Percentiles rank a stretch among this genome's conserved stretches.
Evolutionary conservation across 345 rosid genomes (phyloP).

Genomic region (Cardamine occulta): DNA sequence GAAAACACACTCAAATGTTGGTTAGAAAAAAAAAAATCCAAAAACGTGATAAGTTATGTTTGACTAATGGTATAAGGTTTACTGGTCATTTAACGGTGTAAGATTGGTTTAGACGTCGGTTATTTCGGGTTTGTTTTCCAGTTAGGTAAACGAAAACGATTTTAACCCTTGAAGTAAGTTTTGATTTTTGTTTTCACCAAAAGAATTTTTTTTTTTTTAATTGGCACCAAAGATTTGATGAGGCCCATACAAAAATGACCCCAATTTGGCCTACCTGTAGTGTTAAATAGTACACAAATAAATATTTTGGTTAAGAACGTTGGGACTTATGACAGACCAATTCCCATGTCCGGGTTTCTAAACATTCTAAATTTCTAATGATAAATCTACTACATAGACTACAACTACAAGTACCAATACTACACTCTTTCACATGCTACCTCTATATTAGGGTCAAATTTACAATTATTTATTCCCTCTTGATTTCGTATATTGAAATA

Average conservation of each 20-base stretch:
- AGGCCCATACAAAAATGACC: constrained; percentile 1
- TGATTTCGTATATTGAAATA: not conserved
- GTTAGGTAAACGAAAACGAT: not conserved
- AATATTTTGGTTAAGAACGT: not conserved
- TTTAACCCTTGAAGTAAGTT: not conserved
- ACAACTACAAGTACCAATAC: not conserved
- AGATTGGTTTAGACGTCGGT: constrained; percentile 2
- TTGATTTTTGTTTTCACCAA: not conserved
- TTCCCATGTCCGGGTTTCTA: not conserved
- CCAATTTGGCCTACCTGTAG: not conserved
- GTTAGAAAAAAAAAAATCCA: not conserved
- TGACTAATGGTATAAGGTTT: constrained; percentile 15
- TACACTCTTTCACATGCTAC: constrained; percentile 15
- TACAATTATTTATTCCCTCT: constrained; percentile 5
- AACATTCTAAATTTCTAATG: constrained; percentile 17
- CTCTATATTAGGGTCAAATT: constrained; percentile 7
- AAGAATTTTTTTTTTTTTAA: not conserved
- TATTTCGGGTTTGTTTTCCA: constrained; percentile 13
- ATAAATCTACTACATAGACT: not conserved
- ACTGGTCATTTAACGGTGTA: not conserved
- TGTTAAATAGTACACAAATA: not conserved
- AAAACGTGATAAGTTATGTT: not conserved
- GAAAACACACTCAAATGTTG: constrained; percentile 25
- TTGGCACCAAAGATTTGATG: constrained; percentile 10
- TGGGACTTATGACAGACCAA: not conserved